Percentiles rank a stretch among this genome's conserved stretches.
phyloP scores from a whole-genome alignment of 345 rosid species.

The Boechera divaricarpa region DNA sequence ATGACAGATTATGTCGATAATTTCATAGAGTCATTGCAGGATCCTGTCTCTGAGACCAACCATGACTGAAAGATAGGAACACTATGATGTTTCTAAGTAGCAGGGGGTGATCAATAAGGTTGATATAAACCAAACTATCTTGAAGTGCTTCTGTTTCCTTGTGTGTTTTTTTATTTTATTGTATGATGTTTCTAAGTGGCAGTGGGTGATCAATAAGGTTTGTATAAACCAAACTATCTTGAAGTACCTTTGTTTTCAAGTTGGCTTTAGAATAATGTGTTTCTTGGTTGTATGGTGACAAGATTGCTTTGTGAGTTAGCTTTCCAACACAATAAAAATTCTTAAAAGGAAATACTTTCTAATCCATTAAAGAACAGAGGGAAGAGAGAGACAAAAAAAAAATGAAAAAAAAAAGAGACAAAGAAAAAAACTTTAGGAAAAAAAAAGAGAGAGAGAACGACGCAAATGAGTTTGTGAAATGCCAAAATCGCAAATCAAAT shows the following conservation, averaged over 20 bases:
- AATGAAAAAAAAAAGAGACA: not conserved
- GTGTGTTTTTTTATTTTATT: not conserved
- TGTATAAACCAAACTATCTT: not conserved
- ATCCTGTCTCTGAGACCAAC: not conserved
- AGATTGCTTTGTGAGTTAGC: not conserved
- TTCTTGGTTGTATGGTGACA: not conserved
- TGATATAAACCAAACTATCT: constrained; percentile 6
- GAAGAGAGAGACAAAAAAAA: not conserved
- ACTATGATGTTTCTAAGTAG: constrained; percentile 1
- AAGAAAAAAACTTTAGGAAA: not conserved
- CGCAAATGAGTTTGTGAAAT: constrained; percentile 12
- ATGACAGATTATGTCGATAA: constrained; percentile 11
- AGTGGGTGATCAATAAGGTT: constrained; percentile 1
- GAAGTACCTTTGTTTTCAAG: constrained; percentile 4
- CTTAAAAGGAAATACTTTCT: not conserved
- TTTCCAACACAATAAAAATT: not conserved
- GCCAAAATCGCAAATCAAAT: not conserved
- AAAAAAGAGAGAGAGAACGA: not conserved
- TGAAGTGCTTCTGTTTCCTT: constrained; percentile 1
- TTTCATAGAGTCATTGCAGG: not conserved
- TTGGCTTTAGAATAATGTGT: not conserved
- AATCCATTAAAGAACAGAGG: not conserved
- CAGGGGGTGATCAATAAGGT: constrained; percentile 9
- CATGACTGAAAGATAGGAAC: not conserved
- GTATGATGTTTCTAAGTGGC: not conserved